These are phyloP conservation scores for Camellia lanceoleosa DNA, from an alignment of 148 eudicot genomes.

Conservation along the genomic window DNA sequence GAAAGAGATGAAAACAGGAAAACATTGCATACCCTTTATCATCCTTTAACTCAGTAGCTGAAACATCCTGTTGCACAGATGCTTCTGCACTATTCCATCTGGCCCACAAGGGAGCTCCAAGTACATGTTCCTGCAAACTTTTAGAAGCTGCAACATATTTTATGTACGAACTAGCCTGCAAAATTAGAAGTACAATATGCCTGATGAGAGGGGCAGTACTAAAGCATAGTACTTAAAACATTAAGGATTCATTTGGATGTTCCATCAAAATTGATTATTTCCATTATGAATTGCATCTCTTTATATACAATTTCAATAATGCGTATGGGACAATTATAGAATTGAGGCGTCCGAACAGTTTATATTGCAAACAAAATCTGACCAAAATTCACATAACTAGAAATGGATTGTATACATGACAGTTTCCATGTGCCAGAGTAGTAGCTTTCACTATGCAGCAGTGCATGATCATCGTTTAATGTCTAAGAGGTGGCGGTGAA, in stretches of 20 bases:
- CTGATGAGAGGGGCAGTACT: neutral
- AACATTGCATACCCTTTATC: conserved; percentile 33
- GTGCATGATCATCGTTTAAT: no score
- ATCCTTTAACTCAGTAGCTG: conserved; percentile 28
- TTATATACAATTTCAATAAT: neutral
- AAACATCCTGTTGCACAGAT: conserved; percentile 34
- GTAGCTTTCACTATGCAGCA: neutral
- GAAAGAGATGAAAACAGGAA: neutral
- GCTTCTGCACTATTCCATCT: conserved; percentile 43
- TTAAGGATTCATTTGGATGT: neutral
- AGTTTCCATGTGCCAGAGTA: neutral
- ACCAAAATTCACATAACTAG: neutral
- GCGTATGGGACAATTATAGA: neutral
- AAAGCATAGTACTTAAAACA: neutral
- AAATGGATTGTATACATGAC: neutral
- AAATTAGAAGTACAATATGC: conserved; percentile 2
- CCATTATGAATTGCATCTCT: neutral
- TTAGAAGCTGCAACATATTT: conserved; percentile 33
- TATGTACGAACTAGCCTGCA: conserved; percentile 32
- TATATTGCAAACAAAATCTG: neutral
- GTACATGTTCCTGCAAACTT: conserved; percentile 19
- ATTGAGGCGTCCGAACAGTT: neutral
- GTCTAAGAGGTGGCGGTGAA: no score
- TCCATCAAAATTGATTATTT: neutral
- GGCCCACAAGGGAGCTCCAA: conserved; percentile 22